These are phyloP conservation scores for Aschersonia sp. DNA, from an alignment of 2,329 filamentous ascomycete species.

Conservation along the genomic window DNA sequence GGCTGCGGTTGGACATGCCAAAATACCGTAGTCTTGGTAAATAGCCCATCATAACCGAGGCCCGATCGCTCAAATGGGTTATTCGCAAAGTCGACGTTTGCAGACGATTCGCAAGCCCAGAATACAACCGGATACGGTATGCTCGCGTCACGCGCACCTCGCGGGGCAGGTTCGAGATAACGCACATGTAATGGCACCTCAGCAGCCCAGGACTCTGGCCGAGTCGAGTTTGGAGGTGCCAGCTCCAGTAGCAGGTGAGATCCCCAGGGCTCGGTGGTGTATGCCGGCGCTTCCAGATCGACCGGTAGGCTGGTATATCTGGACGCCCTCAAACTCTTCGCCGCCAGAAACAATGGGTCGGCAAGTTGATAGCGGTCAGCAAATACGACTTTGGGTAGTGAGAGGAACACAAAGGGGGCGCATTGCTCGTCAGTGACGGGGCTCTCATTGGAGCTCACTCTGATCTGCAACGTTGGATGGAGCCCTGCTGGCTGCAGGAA, in stretches of 20 bases:
- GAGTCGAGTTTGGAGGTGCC: slow-evolving; percentile 29
- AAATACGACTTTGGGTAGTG: slow-evolving; percentile 69
- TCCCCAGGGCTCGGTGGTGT: slow-evolving; percentile 64
- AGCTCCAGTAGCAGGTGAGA: slow-evolving; percentile 66
- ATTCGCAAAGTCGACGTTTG: slow-evolving; percentile 50
- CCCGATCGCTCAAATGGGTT: slow-evolving; percentile 80
- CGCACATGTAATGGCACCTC: slow-evolving; percentile 74
- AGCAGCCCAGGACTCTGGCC: slow-evolving; percentile 41
- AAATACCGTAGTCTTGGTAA: slow-evolving; percentile 64
- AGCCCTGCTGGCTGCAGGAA: slow-evolving; percentile 66
- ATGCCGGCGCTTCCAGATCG: slow-evolving; percentile 83
- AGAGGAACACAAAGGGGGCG: slow-evolving; percentile 64
- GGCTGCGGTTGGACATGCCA: slow-evolving; percentile 57
- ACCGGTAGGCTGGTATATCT: slow-evolving; percentile 60
- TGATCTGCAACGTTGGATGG: slow-evolving; percentile 65
- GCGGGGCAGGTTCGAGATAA: slow-evolving; percentile 52
- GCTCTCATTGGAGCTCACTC: slow-evolving; percentile 37
- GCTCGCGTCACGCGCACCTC: slow-evolving; percentile 38
- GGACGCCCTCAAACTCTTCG: slow-evolving; percentile 61
- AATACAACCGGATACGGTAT: slow-evolving; percentile 75
- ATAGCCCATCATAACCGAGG: slow-evolving; percentile 74
- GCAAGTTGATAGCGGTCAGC: slow-evolving; percentile 75
- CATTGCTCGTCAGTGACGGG: slow-evolving; percentile 46
- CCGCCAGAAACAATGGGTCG: slow-evolving; percentile 62
- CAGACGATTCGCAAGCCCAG: slow-evolving; percentile 68